A percentile compares a stretch with the other conserved stretches of the same genome.
These are phyloP conservation scores for Tolypocladium tropicale DNA, from an alignment of 2,329 filamentous ascomycete species.

Conservation along the genomic window DNA sequence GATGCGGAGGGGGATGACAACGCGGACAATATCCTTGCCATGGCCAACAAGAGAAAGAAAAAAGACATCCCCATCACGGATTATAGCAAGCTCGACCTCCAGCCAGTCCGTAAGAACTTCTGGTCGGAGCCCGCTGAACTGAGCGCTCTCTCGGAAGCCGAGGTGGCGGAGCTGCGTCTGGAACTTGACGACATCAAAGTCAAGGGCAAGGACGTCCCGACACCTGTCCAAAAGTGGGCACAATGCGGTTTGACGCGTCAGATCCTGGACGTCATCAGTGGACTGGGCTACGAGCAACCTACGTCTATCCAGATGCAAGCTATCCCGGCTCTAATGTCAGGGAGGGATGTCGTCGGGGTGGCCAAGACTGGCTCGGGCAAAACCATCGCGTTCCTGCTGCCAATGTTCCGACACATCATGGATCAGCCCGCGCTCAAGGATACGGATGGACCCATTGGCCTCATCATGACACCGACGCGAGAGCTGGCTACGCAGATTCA, in stretches of 20 bases:
- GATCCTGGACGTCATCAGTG: conserved; percentile 74
- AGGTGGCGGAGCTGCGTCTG: conserved; percentile 69
- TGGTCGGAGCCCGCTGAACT: conserved; percentile 86
- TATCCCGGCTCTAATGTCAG: conserved; percentile 90
- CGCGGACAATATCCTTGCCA: conserved; percentile 37
- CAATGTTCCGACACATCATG: conserved; percentile 97
- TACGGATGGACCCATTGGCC: conserved; percentile 74
- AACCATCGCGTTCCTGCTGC: conserved; percentile 87
- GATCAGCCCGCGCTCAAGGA: conserved; percentile 76
- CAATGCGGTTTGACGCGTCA: conserved; percentile 85
- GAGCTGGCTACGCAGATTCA: conserved; percentile 93
- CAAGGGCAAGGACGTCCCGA: conserved; percentile 76
- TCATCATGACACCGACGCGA: conserved; percentile 90
- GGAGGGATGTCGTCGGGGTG: conserved; percentile 88
- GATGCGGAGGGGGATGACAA: conserved; percentile 37
- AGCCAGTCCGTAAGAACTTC: conserved; percentile 86
- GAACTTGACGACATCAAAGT: conserved; percentile 96
- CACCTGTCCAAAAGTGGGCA: conserved; percentile 92
- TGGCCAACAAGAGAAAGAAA: conserved; percentile 67
- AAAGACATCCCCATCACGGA: conserved; percentile 87
- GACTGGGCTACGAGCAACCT: conserved; percentile 74
- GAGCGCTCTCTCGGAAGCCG: conserved; percentile 71
- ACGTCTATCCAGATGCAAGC: conserved; percentile 95
- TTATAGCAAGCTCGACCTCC: conserved; percentile 76
- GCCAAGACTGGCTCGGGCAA: conserved; percentile 98